phyloP scores from a whole-genome alignment of 371 early-diverging fungal species.

The Rhizomucor pusillus region DNA sequence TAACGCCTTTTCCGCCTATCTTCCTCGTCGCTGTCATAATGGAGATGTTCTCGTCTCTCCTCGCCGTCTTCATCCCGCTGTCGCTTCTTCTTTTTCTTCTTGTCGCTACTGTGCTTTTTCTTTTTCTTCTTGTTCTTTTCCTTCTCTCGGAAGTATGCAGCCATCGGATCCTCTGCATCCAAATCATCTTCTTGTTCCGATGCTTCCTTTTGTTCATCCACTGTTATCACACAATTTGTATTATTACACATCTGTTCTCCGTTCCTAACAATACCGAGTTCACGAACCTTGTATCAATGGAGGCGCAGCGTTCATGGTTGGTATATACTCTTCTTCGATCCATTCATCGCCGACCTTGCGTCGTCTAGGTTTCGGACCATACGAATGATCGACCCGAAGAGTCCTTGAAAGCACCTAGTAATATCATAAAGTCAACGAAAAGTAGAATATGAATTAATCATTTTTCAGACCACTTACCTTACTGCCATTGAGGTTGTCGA shows the following conservation, averaged over 20 bases:
- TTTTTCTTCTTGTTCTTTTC: conserved; percentile 7
- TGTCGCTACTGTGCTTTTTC: conserved; percentile 4
- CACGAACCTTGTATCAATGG: conserved; percentile 44
- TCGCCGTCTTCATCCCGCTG: conserved; percentile 21
- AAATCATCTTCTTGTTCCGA: conserved; percentile 7
- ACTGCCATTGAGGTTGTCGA: conserved; percentile 91
- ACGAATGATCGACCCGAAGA: conserved; percentile 41
- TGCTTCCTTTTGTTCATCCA: conserved; percentile 8
- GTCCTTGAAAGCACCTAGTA: conserved; percentile 28
- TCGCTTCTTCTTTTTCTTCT: conserved; percentile 17
- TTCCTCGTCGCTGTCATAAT: background rate
- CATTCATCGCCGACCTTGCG: conserved; percentile 31
- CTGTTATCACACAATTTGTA: conserved; percentile 2
- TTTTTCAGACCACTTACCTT: no score
- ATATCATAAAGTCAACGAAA: background rate
- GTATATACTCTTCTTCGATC: conserved; percentile 62
- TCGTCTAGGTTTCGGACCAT: conserved; percentile 52
- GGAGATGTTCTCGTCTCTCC: conserved; percentile 13
- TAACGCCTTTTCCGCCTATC: no score
- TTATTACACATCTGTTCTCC: background rate
- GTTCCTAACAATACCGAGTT: background rate
- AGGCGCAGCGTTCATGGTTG: conserved; percentile 75
- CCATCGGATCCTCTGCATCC: conserved; percentile 21
- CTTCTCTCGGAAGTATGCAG: conserved; percentile 16
- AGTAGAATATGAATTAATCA: no score